Evolutionary conservation across 768 basidiomycete genomes (phyloP), one percentile per base, ranked within the genome.

Genomic region (Cyathus striatus): DNA sequence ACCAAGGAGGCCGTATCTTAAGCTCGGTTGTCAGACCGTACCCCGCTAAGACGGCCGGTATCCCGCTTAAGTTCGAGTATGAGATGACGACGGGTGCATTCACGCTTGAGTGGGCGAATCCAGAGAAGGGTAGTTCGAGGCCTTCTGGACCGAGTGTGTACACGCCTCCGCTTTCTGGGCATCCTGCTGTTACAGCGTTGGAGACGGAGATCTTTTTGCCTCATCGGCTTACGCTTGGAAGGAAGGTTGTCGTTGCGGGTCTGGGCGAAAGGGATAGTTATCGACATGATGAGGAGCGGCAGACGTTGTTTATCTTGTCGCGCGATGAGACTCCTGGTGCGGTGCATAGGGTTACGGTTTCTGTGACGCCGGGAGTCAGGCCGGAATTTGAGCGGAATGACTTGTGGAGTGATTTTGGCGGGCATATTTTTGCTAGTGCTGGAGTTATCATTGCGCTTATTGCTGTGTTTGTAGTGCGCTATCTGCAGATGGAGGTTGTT

Each of bases 121-220:
- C 70, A 1, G 47, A 45, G 3, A 41, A 55, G 35, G 20, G 9
- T 41, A 55, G 1, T 46, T 20, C 23, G 47, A 42, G 18, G 34
- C 34, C 26, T 46, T 47, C 45, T 6, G 45, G 43, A 24, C 43
- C 55, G 9, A 53, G 48, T 12, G 58, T 72, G 1, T 49, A 50
- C 16, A 44, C 56, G 3, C 75, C 76, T 0, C 75, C 77, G 3
- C 60, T 62, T 20, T 48, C 57, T 0, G 67, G 64, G 2, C 69
- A 68, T 46, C 63, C 63, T 0, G 46, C 51, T 6, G 59, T 81
- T 23, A 63, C 56, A 20, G 72, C 80, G n/a, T 60, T 69, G 37
- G 81, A 86, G 54, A 90, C 90, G n/a, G 89, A 92, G 62, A 79
- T 94, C 23, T 95, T 83, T 63, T 49, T 90, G 5, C 90, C 91